Base-by-base conservation (phyloP, 2,329 filamentous ascomycete genomes). In the Fusarium newnesense region DNA sequence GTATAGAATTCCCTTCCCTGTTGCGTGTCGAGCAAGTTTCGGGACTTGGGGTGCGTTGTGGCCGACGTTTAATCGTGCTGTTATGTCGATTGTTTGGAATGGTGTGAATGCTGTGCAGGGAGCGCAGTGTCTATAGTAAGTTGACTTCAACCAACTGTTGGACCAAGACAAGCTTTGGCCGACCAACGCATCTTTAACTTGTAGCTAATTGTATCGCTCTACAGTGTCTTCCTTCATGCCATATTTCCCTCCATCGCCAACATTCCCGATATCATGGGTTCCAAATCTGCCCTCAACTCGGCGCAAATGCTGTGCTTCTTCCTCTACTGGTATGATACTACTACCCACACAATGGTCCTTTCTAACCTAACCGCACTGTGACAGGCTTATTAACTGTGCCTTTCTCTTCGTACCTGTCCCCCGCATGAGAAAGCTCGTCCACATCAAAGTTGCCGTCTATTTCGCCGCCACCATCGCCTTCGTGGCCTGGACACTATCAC, bases 241-340 rank as follows among this genome's bases (percentile, higher is more conserved):
- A 66, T 66, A 9, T 66, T 66, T 0, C 64, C 64, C 1, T 66
- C 64, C 2, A 66, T 66, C 1, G 61, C 43, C 5, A 59, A 66
- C 4, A 66, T 66, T 18, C 64, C 64, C 3, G 64, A 66, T 8
- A 59, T 66, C 26, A 66, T 66, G 64, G 64, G 64, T 4, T 18
- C 60, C 4, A 66, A 66, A 4, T 66, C 64, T 1, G 64, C 64
- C 4, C 64, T 66, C 15, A 66, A 66, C n/a, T 66, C 64, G 5
- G 64, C 64, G 4, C 60, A 66, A 3, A 66, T 66, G 64, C 60
- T 66, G 3, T 66, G 64, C n/a, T 66, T 66, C 43, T 66, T 66
- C 15, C 64, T 66, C 9, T 66, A 66, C 43, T 66, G 64, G 53
- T 56, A 56, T 13, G 13, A 5, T 24, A 1, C 19, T 13, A n/a